These are phyloP conservation scores for Ajuga reptans DNA, from an alignment of 305 asterid species.

Conservation along the genomic window DNA sequence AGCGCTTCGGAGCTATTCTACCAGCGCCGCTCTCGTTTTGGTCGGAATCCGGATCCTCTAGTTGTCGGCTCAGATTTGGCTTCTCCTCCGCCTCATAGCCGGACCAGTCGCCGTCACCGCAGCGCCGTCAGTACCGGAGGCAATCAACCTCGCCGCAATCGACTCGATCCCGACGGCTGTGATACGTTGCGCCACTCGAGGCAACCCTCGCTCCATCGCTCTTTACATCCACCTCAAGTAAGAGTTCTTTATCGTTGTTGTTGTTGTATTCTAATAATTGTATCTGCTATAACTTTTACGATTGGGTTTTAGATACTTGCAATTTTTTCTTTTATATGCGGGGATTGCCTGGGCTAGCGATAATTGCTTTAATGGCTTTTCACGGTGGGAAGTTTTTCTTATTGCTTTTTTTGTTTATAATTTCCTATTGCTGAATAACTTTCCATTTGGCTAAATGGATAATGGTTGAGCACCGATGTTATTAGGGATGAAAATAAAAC, in stretches of 20 bases:
- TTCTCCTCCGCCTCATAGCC: constrained; percentile 28
- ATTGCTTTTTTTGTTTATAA: neutral
- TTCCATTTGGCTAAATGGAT: neutral
- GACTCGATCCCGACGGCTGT: constrained; percentile 41
- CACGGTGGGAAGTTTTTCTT: neutral
- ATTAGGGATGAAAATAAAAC: too few relatives aligned
- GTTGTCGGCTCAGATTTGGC: constrained; percentile 34
- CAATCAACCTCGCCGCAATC: constrained; percentile 39
- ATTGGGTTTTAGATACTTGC: neutral
- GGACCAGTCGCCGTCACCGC: constrained; percentile 44
- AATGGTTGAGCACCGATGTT: neutral
- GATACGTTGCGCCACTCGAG: constrained; percentile 44
- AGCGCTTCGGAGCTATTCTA: constrained; percentile 73
- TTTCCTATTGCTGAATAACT: neutral
- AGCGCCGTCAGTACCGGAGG: constrained; percentile 3
- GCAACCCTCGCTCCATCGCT: constrained; percentile 29
- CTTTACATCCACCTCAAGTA: constrained; percentile 32
- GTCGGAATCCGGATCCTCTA: constrained; percentile 40
- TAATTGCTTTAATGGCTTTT: neutral
- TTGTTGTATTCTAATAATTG: neutral
- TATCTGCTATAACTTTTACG: neutral
- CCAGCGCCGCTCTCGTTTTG: constrained; percentile 61
- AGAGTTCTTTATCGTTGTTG: neutral
- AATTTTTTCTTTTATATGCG: neutral
- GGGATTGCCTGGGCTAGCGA: neutral